phyloP scores from a whole-genome alignment of 345 rosid species.

The Turritis glabra region DNA sequence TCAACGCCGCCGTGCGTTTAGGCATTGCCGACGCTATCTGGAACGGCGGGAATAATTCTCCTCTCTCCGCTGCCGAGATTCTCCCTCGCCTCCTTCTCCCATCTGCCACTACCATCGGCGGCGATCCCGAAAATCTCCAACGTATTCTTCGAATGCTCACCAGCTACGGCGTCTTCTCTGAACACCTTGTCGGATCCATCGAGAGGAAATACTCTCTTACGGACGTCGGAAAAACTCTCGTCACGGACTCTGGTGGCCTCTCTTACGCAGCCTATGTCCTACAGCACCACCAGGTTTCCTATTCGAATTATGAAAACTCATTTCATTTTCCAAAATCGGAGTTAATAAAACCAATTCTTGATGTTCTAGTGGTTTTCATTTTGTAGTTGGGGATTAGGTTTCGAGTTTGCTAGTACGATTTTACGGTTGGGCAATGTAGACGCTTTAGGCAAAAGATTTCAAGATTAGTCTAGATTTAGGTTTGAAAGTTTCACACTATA shows the following conservation, averaged over 20 bases:
- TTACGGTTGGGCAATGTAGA: too few species aligned
- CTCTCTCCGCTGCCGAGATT: conserved; percentile 77
- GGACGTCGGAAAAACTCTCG: conserved; percentile 75
- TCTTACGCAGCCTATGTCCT: conserved; percentile 81
- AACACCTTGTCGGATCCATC: conserved; percentile 43
- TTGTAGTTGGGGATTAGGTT: not conserved
- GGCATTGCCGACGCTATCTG: conserved; percentile 83
- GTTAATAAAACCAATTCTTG: not conserved
- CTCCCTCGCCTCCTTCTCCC: conserved; percentile 50
- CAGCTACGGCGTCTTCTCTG: conserved; percentile 73
- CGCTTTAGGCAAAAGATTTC: not conserved
- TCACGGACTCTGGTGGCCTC: conserved; percentile 65
- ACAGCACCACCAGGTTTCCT: conserved; percentile 82
- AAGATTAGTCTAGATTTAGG: not conserved
- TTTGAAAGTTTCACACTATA: too few species aligned
- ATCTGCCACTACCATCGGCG: conserved; percentile 41
- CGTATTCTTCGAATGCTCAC: conserved; percentile 87
- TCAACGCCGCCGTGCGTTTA: conserved; percentile 69
- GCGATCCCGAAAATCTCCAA: conserved; percentile 74
- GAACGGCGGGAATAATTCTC: conserved; percentile 71
- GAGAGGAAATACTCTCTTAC: conserved; percentile 69
- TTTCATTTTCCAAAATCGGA: not conserved
- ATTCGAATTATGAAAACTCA: not conserved
- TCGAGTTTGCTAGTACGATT: too few species aligned
- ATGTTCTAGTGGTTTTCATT: not conserved